Conservation (phyloP, 1,284 basidiomycete genomes). For the Agroathelia rolfsii region DNA sequence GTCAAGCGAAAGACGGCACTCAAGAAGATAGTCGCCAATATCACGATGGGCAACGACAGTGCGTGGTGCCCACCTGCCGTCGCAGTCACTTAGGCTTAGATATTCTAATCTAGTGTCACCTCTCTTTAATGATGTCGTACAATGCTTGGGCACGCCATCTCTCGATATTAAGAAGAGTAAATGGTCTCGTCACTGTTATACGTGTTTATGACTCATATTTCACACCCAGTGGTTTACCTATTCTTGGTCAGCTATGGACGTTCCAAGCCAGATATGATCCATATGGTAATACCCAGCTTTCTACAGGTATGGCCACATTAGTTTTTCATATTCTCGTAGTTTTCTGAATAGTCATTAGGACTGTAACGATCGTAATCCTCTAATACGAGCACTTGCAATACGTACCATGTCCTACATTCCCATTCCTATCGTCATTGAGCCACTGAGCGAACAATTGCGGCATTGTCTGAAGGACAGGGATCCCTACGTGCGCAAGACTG, state of each 20-base stretch:
- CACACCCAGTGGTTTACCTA: constrained; percentile 79
- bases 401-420: constrained; percentile 96
- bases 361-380: constrained; percentile 84
- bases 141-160: constrained; percentile 79
- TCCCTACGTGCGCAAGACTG: constrained; percentile 94
- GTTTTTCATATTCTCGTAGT: constrained; percentile 2
- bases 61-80: constrained; percentile 17
- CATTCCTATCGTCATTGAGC: constrained; percentile 70
- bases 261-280: constrained; percentile 80
- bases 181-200: constrained; percentile 16
- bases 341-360: constrained; percentile 43
- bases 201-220: constrained; percentile 8
- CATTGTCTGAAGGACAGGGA: constrained; percentile 86
- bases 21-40: constrained; percentile 94
- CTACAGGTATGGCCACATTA: constrained; percentile 50
- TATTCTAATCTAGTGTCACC: constrained; percentile 68
- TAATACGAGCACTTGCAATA: constrained; percentile 87
- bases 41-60: constrained; percentile 95
- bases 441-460: constrained; percentile 76
- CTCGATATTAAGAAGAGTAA: constrained; percentile 98
- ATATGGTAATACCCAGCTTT: constrained; percentile 82
- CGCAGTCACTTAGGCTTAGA: constrained; percentile 11
- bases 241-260: constrained; percentile 90
- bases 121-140: constrained; percentile 82
- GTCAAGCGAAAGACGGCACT: constrained; percentile 82